Base-by-base conservation (phyloP, 2,329 filamentous ascomycete species). In the Mycogone perniciosa region DNA sequence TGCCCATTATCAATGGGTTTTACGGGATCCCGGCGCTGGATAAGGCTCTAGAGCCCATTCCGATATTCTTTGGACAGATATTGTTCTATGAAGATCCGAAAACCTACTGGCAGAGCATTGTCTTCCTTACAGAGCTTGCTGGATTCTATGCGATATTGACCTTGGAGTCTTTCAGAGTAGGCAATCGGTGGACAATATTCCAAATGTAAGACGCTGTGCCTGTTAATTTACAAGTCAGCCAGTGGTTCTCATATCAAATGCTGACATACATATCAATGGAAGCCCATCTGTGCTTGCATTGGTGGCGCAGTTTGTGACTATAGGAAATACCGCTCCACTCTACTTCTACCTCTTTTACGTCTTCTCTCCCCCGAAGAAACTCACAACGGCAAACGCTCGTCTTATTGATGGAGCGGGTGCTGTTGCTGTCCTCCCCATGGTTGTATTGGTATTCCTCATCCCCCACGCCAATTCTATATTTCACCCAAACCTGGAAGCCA, bases 61-160 rank as follows among this genome's bases (percentile, higher is more conserved):
- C 57, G 0, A 47, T 56, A 8, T 56, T 54, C 0, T 66, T 66
- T 44, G 52, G 55, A 0, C 57, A 62, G 29, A 4, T 66, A 30
- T 56, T 62, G 10, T 59, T 64, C 38, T 56, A 54, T n/a, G 46
- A 52, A 1, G 54, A 61, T 6, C 45, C 49, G 0, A 27, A 33
- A 7, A 54, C 57, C 0, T 66, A 64, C 13, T 65, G 62, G 59
- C 62, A 65, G 11, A 55, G 57, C 3, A 33, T 65, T 5, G 52
- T 63, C 8, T 64, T 66, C 11, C 41, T 66, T 6, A 57, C 57
- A 0, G 64, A 66, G 3, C 62, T 55, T 45, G 59, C 54, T 29
- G 57, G 59, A 6, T 45, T 66, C 48, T 64, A 61, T 41, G 57
- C 59, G 30, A 55, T 66, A 10, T 20, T 63, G 4, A 31, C 62